phyloP scores from a whole-genome alignment of 768 basidiomycete species.

The Hydnum rufescens region DNA sequence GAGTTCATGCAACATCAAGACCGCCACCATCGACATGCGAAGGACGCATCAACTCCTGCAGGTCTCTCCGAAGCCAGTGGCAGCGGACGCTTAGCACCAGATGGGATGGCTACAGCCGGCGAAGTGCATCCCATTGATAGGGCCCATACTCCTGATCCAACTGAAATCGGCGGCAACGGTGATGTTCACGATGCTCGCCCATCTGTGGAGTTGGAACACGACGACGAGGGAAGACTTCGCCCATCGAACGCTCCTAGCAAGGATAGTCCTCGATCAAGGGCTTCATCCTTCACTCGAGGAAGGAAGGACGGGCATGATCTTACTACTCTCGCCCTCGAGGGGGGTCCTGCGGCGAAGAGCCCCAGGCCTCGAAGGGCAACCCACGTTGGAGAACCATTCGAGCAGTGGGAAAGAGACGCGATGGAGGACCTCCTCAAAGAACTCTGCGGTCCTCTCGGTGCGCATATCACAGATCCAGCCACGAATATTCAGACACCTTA shows the following conservation, averaged over 20 bases:
- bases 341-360: neutral
- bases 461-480: slow-evolving; percentile 13
- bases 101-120: neutral
- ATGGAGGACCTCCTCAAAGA: slow-evolving; percentile 72
- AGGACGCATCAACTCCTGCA: neutral
- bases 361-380: neutral
- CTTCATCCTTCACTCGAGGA: neutral
- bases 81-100: neutral
- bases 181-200: too few species aligned
- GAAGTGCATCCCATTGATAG: neutral
- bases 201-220: too few species aligned
- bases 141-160: too few species aligned
- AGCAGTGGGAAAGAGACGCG: slow-evolving; percentile 65
- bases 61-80: neutral
- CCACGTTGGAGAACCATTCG: slow-evolving; percentile 39
- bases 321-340: neutral
- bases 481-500: neutral
- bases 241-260: too few species aligned
- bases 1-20: slow-evolving; percentile 66
- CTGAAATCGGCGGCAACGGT: too few species aligned
- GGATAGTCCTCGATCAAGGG: too few species aligned
- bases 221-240: too few species aligned
- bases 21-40: slow-evolving; percentile 37
- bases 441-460: slow-evolving; percentile 73
- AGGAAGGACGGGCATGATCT: neutral